These are phyloP conservation scores for Kluyveromyces lactis DNA, from an alignment of 805 yeast species.

Conservation along the genomic window DNA sequence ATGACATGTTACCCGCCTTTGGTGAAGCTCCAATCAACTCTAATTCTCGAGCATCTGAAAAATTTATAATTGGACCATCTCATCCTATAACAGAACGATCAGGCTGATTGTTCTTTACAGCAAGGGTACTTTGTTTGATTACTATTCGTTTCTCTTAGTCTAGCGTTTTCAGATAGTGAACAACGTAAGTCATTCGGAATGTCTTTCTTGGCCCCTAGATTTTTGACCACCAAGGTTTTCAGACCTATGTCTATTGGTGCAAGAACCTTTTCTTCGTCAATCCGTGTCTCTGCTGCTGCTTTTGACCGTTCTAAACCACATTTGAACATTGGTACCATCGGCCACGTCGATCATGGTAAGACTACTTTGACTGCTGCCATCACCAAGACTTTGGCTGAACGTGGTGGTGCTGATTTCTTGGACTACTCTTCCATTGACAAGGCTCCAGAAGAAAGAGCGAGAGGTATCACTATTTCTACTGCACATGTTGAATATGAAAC, in stretches of 20 bases:
- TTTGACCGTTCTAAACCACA: constrained; percentile 96
- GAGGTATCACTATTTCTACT: constrained; percentile 96
- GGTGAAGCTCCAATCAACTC: too few relatives aligned
- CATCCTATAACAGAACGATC: too few relatives aligned
- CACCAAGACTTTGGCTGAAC: constrained; percentile 82
- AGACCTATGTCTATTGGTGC: constrained; percentile 6
- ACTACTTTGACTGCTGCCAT: constrained; percentile 98
- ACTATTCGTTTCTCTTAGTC: too few relatives aligned
- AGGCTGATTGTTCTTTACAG: too few relatives aligned
- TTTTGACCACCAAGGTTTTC: constrained; percentile 6
- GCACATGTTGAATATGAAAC: constrained; percentile 98
- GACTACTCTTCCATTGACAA: constrained; percentile 92
- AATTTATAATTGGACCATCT: too few relatives aligned
- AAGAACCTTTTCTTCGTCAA: constrained; percentile 15
- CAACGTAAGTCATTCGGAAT: constrained; percentile 2
- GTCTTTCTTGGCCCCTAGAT: constrained; percentile 17
- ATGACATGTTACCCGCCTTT: too few relatives aligned
- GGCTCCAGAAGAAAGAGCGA: constrained; percentile 98
- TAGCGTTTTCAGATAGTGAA: too few relatives aligned
- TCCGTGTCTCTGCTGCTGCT: constrained; percentile 47
- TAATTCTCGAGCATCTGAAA: too few relatives aligned
- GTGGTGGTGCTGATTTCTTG: constrained; percentile 89
- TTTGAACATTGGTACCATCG: constrained; percentile 94
- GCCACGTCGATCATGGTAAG: constrained; percentile 99
- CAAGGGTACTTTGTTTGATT: too few relatives aligned